A percentile compares a stretch with the other conserved stretches of the same genome.
Evolutionary conservation across 2,329 filamentous ascomycete species (phyloP).

Genomic region (Sordariomycetes sp.): DNA sequence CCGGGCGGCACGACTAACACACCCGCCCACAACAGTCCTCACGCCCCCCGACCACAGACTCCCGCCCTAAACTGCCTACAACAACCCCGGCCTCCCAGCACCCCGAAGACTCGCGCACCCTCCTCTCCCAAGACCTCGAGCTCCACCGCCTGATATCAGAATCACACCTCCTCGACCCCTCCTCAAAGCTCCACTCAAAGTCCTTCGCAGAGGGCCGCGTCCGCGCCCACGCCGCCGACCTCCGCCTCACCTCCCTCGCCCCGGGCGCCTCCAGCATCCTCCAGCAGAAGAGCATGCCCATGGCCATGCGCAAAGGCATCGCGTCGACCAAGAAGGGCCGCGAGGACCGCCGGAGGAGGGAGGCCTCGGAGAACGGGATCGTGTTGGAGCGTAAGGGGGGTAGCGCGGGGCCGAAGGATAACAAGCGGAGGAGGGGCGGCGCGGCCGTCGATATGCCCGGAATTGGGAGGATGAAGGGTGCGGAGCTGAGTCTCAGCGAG

Average conservation of each 20-base stretch:
- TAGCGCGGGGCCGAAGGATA: conserved; percentile 18
- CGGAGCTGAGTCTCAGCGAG: conserved; percentile 68
- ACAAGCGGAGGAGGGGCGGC: conserved; percentile 27
- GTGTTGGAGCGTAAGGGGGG: conserved; percentile 55
- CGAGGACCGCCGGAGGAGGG: conserved; percentile 61
- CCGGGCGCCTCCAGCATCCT: conserved; percentile 60
- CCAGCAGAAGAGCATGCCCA: conserved; percentile 78
- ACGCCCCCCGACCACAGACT: conserved; percentile 29
- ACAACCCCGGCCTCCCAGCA: conserved; percentile 19
- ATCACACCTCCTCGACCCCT: conserved; percentile 64
- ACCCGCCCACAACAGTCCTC: conserved; percentile 26
- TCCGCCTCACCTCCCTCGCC: conserved; percentile 73
- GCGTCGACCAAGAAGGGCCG: conserved; percentile 49
- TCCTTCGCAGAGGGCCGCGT: conserved; percentile 53
- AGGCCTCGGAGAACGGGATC: conserved; percentile 85
- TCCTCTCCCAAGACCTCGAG: conserved; percentile 85
- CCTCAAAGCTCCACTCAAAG: conserved; percentile 21
- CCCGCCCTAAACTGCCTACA: conserved; percentile 10
- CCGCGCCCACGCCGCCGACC: conserved; percentile 70
- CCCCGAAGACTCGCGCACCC: conserved; percentile 50
- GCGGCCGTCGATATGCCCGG: conserved; percentile 63
- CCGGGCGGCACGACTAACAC: conserved; percentile 3
- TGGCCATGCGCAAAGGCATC: conserved; percentile 80
- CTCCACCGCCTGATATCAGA: conserved; percentile 85
- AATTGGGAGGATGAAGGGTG: conserved; percentile 71